phyloP scores from a whole-genome alignment of 345 rosid genomes.

The Melaleuca alternifolia region DNA sequence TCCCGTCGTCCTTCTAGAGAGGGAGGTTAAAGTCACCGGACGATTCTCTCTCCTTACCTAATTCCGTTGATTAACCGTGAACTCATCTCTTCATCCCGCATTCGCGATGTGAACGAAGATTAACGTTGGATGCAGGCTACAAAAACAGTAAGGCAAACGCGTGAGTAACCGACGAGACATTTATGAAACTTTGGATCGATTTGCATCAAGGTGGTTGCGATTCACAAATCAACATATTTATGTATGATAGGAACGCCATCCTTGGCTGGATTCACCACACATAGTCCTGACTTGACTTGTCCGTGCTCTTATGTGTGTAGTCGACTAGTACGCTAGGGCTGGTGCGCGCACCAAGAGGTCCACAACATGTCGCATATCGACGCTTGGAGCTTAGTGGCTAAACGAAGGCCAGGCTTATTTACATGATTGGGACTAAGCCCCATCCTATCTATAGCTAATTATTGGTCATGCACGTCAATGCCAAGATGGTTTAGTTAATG shows the following conservation, averaged over 20 bases:
- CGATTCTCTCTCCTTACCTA: neutral
- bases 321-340: neutral
- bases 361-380: neutral
- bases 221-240: neutral
- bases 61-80: neutral
- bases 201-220: neutral
- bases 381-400: neutral
- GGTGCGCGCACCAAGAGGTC: neutral
- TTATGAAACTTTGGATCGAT: neutral
- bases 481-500: neutral
- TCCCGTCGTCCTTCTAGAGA: neutral
- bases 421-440: neutral
- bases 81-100: neutral
- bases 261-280: neutral
- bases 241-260: neutral
- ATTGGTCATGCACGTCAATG: neutral
- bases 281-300: neutral
- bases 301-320: neutral
- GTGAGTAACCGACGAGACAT: neutral
- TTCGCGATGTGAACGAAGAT: too few relatives aligned
- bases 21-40: neutral
- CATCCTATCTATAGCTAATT: neutral
- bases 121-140: neutral
- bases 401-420: neutral
- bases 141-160: neutral